Base-by-base conservation (phyloP, 1,284 basidiomycete genomes). In the Ustilago hordei region DNA sequence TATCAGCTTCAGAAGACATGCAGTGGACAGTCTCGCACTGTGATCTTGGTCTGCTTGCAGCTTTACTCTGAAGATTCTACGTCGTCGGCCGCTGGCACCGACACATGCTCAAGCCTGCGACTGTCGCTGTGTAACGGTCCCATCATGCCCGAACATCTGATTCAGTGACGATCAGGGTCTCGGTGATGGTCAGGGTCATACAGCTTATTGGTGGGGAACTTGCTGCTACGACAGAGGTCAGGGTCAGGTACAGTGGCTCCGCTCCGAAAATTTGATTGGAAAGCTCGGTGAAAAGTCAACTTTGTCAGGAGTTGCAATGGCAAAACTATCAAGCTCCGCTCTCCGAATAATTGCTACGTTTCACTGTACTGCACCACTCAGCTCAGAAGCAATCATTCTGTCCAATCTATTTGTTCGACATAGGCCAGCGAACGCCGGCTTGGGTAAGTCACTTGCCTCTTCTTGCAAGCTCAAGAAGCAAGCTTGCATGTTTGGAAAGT, bases 251-350 rank as follows among this genome's bases (percentile, higher is more conserved):
- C 36, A n/a, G 52, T 34, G 52, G 48, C 56, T 58, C 43, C 56
- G 56, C 56, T 58, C 56, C 4, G 56, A 47, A 58, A 11, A 12
- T 5, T n/a, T 23, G 28, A 58, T 58, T 43, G 28, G 39, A 43
- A 28, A 34, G 56, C 43, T 58, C 56, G 43, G 56, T 58, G 56
- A 47, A 12, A 35, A 43, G 17, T 7, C 31, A 48, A 50, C 7
- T 50, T 50, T 28, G 48, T 50, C 48, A 50, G 28, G 48, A 13
- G 12, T 32, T 32, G 31, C 48, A 50, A 11, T 31, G 31, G 23
- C 19, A 34, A 50, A 32, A 50, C 48, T 50, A 32, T 45, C 13
- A 8, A 50, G 48, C 48, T 50, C 48, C 48, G 48, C 48, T 50
- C 48, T 8, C 12, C 28, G 48, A 50, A 11, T 15, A 7, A 50